Conservation (phyloP, 768 basidiomycete genomes). For the Russula dissimulans region DNA sequence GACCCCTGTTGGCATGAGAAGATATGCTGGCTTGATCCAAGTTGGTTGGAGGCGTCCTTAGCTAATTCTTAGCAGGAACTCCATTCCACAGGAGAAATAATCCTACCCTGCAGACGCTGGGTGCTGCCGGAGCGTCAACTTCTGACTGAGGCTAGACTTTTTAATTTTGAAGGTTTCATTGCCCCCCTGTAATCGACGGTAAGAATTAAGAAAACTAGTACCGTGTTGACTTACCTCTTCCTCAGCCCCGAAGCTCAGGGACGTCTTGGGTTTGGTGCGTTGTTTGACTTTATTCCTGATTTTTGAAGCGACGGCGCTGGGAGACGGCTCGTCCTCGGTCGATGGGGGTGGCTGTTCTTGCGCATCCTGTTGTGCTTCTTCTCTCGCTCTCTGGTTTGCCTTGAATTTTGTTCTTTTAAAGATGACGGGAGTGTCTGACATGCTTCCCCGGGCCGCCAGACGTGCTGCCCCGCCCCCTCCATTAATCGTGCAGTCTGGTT, state of each 20-base stretch:
- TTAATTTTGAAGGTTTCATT: conserved; percentile 65
- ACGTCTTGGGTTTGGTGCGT: conserved; percentile 53
- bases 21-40: conserved; percentile 21
- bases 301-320: conserved; percentile 52
- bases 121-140: conserved; percentile 47
- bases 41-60: background rate
- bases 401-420: conserved; percentile 39
- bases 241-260: conserved; percentile 68
- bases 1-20: conserved; percentile 36
- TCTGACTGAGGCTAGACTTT: conserved; percentile 68
- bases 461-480: background rate
- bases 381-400: conserved; percentile 31
- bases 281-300: conserved; percentile 60
- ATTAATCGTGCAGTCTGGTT: background rate
- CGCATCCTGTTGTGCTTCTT: conserved; percentile 25
- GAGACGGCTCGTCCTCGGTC: conserved; percentile 36
- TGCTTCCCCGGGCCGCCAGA: conserved; percentile 7
- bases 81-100: background rate
- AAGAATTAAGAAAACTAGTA: background rate
- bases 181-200: conserved; percentile 38
- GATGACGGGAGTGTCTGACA: conserved; percentile 29
- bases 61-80: background rate
- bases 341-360: conserved; percentile 14
- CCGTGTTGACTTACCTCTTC: conserved; percentile 43
- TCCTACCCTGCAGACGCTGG: conserved; percentile 29